Base-by-base conservation (phyloP, 768 basidiomycete species). In the Lactifluus rugatus region DNA sequence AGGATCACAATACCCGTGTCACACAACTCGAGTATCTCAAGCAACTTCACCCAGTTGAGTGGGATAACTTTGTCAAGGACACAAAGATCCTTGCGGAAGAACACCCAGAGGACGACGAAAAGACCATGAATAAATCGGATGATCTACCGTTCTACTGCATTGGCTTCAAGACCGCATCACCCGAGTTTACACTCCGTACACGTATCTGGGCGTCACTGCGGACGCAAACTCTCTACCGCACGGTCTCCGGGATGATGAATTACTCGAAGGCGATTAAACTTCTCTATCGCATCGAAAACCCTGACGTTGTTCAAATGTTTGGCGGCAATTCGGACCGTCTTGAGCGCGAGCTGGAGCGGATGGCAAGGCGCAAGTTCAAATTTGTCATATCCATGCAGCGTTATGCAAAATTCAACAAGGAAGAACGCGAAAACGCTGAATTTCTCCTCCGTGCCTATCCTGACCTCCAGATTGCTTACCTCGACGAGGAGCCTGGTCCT, bases 241-340 rank as follows among this genome's bases (percentile, higher is more conserved):
- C 96, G 11, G 93, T 98, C 19, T 98, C 96, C 5, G 96, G 96
- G 61, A 97, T 99, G 92, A 98, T 99, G 96, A 98, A 99, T 76
- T 99, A 99, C 74, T 89, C 93, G 67, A 99, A 99, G 75, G 96
- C 96, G 25, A 95, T 99, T 84, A 99, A 99, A 72, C 81, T 99
- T 37, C 81, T 98, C 19, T 98, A 98, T 72, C 90, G 96, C 36
- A 95, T 99, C 61, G 96, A 98, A 74, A 98, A 97, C 72, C 96
- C 96, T 8, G 92, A 93, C 70, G 88, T 97, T 56, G 96, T 99
- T 2, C 93, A 97, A 69, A 82, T 83, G 60, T 95, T 97, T 72
- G 93, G 90, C 41, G 94, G 95, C 5, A 97, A 95, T 75, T 96
- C 96, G 9, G 95, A 98, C 69, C 83, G 86, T 57, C 81, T 99